phyloP scores from a whole-genome alignment of 805 yeast species.

The Candida ulmi region DNA sequence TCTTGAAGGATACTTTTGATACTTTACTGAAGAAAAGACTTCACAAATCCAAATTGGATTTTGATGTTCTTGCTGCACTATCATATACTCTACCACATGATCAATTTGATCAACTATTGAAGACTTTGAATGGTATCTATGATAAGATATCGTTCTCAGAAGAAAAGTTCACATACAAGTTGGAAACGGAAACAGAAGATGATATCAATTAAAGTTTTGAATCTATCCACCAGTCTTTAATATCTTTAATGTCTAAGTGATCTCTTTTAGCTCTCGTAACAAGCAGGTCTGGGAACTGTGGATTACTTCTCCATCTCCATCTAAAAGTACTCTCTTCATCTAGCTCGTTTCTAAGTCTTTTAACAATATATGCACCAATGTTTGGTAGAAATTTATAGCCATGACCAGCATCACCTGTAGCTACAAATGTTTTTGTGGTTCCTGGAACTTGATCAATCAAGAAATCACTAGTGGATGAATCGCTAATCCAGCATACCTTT shows the following conservation, averaged over 20 bases:
- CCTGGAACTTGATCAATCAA: conserved; percentile 35
- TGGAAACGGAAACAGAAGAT: not conserved
- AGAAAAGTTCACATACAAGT: conserved; percentile 2
- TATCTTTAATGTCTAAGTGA: conserved; percentile 14
- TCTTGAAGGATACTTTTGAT: conserved; percentile 5
- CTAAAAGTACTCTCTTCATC: conserved; percentile 16
- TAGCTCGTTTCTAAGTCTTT: conserved; percentile 27
- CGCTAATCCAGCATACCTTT: conserved; percentile 37
- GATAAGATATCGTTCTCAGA: conserved; percentile 3
- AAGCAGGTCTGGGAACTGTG: conserved; percentile 12
- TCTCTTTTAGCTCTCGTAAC: conserved; percentile 13
- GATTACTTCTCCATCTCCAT: conserved; percentile 29
- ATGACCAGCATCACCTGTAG: conserved; percentile 46
- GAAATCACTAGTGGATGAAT: conserved; percentile 36
- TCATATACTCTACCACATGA: conserved; percentile 6
- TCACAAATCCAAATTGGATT: conserved; percentile 6
- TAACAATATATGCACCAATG: conserved; percentile 37
- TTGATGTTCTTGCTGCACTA: conserved; percentile 11
- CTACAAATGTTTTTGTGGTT: conserved; percentile 29
- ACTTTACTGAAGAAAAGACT: conserved; percentile 2
- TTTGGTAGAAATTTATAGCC: conserved; percentile 41
- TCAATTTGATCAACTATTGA: conserved; percentile 3
- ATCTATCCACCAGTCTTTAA: conserved; percentile 9
- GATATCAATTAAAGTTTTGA: not conserved
- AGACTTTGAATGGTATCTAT: conserved; percentile 4